Base-by-base conservation (phyloP, 1,139 yeast genomes). In the Saccharomyces hybrid region DNA sequence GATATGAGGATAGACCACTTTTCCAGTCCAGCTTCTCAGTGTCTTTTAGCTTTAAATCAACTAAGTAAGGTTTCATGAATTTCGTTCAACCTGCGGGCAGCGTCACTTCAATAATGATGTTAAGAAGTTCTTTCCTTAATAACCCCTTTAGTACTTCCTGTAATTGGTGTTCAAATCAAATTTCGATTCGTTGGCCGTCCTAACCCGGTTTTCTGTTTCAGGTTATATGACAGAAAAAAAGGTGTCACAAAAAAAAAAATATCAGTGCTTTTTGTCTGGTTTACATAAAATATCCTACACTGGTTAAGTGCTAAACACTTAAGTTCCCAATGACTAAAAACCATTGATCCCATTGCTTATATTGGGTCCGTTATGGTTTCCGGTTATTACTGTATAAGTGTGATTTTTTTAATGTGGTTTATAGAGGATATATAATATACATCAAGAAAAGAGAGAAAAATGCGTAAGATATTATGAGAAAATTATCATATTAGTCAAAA, bases 11-110 rank as follows among this genome's bases (percentile, higher is more conserved):
- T 5, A 69, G 55, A 3, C 65, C 68, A 42, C 60, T 65, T 46
- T 62, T 63, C 71, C 71, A 68, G 48, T 60, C 62, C 8, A 67
- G 29, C 5, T 57, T 54, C 46, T 69, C 70, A 3, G 72, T 68
- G 50, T 67, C 71, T 51, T 66, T 68, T 13, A 62, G 46, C 48
- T 62, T 62, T 19, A 68, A 55, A 19, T 58, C 62, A 42, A 63
- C 46, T 28, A 69, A 34, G 19, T 49, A 59, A 2, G 70, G 58
- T 51, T 64, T 68, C 70, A 69, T 69, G 8, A 13, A 5, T 2
- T n/a, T n/a, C 13, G 14, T n/a, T n/a, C 14, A 13, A 13, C 38
- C 69, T 5, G 31, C 11, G 2, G 4, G 11, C 11, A 4, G 38
- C 34, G 34, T 31, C 34, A 31, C 34, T 31, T 31, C 34, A 31